Evolutionary conservation across 257 asterid species (phyloP).

Genomic region (Salvia hispanica): DNA sequence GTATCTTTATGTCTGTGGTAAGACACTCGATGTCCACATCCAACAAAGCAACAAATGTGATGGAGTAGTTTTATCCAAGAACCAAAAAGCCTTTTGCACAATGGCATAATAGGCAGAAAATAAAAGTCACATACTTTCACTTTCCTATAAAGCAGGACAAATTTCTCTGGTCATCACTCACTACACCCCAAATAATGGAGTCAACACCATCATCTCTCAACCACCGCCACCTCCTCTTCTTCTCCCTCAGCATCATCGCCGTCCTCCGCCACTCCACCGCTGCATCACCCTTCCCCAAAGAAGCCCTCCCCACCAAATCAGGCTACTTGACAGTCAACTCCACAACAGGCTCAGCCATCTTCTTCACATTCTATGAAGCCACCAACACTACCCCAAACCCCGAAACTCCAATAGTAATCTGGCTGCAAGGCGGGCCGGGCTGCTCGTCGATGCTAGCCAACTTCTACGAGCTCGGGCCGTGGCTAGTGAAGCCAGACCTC

Average conservation of each 20-base stretch:
- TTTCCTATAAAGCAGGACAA: neutral
- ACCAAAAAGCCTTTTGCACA: neutral
- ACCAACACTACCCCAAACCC: constrained; percentile 33
- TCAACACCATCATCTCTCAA: constrained; percentile 11
- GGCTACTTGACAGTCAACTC: constrained; percentile 75
- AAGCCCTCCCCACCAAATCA: constrained; percentile 66
- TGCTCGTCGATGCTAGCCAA: constrained; percentile 84
- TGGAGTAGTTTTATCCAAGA: neutral
- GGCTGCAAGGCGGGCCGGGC: constrained; percentile 96
- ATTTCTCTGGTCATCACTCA: neutral
- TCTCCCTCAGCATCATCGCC: constrained; percentile 41
- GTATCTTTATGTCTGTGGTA: too few relatives aligned
- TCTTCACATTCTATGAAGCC: constrained; percentile 78
- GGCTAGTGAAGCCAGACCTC: constrained; percentile 48
- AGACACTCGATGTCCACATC: too few relatives aligned
- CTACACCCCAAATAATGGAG: constrained; percentile 25
- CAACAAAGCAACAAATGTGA: neutral
- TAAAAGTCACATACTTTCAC: too few relatives aligned
- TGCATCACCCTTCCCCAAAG: constrained; percentile 42
- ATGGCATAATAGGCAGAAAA: too few relatives aligned
- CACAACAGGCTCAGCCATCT: constrained; percentile 69
- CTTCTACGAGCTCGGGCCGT: constrained; percentile 76
- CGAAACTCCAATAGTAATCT: constrained; percentile 60
- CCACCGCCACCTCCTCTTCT: constrained; percentile 32
- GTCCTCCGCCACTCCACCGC: constrained; percentile 43